phyloP scores from a whole-genome alignment of 1,284 basidiomycete species.

The Ganoderma sinense region DNA sequence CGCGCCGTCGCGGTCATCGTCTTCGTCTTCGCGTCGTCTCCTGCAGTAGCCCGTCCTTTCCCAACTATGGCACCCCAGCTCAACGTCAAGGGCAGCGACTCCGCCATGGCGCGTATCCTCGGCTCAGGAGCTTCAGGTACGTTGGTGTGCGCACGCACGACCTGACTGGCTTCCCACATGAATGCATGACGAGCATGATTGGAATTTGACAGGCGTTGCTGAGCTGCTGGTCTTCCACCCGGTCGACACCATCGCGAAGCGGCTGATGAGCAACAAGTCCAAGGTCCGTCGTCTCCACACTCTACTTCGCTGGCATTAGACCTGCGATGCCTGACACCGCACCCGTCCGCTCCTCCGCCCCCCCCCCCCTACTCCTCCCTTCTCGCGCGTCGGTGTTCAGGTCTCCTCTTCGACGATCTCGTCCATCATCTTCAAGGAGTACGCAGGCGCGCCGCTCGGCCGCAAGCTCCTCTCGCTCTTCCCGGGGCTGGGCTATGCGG shows the following conservation, averaged over 20 bases:
- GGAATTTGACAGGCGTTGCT: slow-evolving; percentile 75
- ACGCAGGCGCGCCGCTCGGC: slow-evolving; percentile 75
- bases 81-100: slow-evolving; percentile 80
- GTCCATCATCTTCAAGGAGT: slow-evolving; percentile 88
- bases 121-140: slow-evolving; percentile 92
- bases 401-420: slow-evolving; percentile 71
- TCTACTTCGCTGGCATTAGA: background rate
- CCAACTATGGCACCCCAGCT: slow-evolving; percentile 66
- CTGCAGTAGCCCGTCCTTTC: slow-evolving; percentile 1
- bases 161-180: background rate
- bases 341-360: background rate
- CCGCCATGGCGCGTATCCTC: slow-evolving; percentile 88
- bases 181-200: background rate
- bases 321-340: background rate
- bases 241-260: slow-evolving; percentile 96
- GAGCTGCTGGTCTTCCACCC: slow-evolving; percentile 94
- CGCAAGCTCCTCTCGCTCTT: slow-evolving; percentile 91
- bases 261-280: slow-evolving; percentile 96
- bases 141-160: too few relatives aligned
- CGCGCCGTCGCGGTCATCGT: background rate
- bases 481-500: slow-evolving; percentile 97
- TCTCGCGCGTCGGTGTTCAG: slow-evolving; percentile 44
- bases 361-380: too few relatives aligned
- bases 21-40: slow-evolving; percentile 8
- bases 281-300: slow-evolving; percentile 53